Evolutionary conservation across 768 basidiomycete genomes (phyloP).

Genomic region (Lentinula boryana): DNA sequence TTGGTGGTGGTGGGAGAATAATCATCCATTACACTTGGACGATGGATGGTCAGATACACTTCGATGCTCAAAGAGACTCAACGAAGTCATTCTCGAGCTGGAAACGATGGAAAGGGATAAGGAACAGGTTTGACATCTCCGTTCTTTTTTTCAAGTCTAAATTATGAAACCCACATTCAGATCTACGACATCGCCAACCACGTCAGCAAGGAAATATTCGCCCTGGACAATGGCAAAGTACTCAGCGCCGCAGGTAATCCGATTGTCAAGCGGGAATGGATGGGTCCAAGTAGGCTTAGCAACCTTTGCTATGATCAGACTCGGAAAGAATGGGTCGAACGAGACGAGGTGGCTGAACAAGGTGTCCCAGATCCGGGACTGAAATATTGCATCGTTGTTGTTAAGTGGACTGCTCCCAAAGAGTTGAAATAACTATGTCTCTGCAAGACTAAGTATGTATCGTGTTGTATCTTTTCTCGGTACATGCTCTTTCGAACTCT

Average conservation of each 20-base stretch:
- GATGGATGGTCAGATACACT: conserved; percentile 11
- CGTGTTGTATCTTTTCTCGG: no score
- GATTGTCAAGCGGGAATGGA: conserved; percentile 8
- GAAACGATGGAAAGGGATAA: conserved; percentile 17
- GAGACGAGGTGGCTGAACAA: neutral
- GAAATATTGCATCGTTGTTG: conserved; percentile 1
- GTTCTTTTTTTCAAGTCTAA: neutral
- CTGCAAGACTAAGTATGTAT: neutral
- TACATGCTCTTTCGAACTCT: no score
- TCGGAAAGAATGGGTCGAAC: neutral
- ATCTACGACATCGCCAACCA: conserved; percentile 4
- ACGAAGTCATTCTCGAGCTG: conserved; percentile 17
- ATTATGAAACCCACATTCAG: neutral
- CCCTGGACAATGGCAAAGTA: neutral
- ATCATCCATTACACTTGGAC: conserved; percentile 9
- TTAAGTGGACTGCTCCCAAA: neutral
- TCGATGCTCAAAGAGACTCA: conserved; percentile 6
- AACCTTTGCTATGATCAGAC: neutral
- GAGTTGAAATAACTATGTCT: neutral
- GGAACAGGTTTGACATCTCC: conserved; percentile 9
- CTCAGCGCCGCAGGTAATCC: conserved; percentile 2
- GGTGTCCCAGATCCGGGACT: conserved; percentile 1
- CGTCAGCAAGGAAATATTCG: neutral
- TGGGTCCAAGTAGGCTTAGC: conserved; percentile 4
- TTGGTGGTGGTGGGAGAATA: conserved; percentile 21